phyloP scores from a whole-genome alignment of 208 protist genomes.

The Acanthamoeba quina region DNA sequence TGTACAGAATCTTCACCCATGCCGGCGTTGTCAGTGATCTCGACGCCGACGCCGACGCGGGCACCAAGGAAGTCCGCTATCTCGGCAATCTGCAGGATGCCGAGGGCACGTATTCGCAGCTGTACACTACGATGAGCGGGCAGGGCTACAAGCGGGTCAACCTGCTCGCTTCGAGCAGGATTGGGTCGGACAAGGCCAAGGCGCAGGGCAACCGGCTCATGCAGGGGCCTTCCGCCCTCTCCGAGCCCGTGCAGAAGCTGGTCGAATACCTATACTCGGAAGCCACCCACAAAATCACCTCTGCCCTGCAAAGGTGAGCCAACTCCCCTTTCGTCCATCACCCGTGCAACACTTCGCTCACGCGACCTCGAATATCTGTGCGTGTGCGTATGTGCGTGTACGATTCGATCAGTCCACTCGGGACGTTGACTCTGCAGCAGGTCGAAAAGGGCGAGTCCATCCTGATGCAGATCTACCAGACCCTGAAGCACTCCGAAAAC shows the following conservation, averaged over 20 bases:
- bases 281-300: slow-evolving; percentile 10
- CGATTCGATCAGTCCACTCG: not conserved
- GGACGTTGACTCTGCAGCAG: slow-evolving; percentile 25
- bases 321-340: not conserved
- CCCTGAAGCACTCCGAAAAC: not conserved
- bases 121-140: not conserved
- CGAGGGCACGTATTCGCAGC: not conserved
- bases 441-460: slow-evolving; percentile 54
- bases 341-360: not conserved
- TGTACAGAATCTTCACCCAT: slow-evolving; percentile 57
- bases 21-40: not conserved
- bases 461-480: slow-evolving; percentile 32
- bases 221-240: slow-evolving; percentile 11
- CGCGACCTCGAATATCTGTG: too few species aligned
- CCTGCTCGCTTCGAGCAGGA: slow-evolving; percentile 22
- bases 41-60: slow-evolving; percentile 4
- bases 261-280: slow-evolving; percentile 32
- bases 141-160: slow-evolving; percentile 27
- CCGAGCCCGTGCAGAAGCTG: slow-evolving; percentile 34
- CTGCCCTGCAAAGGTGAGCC: not conserved
- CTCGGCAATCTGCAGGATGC: slow-evolving; percentile 39
- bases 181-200: slow-evolving; percentile 45
- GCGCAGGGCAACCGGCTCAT: not conserved
- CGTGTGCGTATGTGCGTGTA: too few species aligned
- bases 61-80: slow-evolving; percentile 54